Evolutionary conservation across 768 basidiomycete species (phyloP), one percentile per base, ranked within the genome.

Genomic region (Strobilomyces dryophilus): DNA sequence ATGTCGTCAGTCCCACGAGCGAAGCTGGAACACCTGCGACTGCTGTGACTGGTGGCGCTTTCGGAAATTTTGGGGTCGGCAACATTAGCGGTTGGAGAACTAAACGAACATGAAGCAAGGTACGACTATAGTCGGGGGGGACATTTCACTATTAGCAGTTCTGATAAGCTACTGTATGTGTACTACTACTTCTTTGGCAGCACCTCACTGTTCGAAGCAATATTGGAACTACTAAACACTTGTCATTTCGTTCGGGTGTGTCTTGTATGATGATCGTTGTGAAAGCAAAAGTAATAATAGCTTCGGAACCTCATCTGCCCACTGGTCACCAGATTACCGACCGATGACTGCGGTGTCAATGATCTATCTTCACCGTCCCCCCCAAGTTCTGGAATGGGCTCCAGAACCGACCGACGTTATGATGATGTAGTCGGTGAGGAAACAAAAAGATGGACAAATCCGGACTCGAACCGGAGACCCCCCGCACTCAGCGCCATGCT

Each of bases 31-130:
- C 62, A 29, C 56, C 64, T 17, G 34, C 58, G 11, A 67, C 65
- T 39, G 44, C 59, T 9, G 63, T 59, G 5, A 68, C 69, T 12
- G 69, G 35, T 17, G 76, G 75, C 10, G 76, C 78, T 4, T 81
- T 81, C 49, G 76, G 75, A 10, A 71, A 66, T 51, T 80, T 80
- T 53, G 78, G 77, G 11, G 70, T 76, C 1, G 76, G 77, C 6
- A 69, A 68, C 29, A 73, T 74, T 34, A 73, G 76, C 5, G 70
- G 59, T 6, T 68, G 66, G 66, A 60, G 66, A 48, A 35, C 8
- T 12, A 67, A 62, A 55, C 57, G 62, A 56, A 46, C 57, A 11
- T 69, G 47, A 67, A 62, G 15, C 58, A 36, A 57, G 12, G 20
- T 4, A 11, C 18, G 5, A 11, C 12, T 15, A 14, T 47, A 32